Conservation (phyloP, 176 grass and related monocot genomes). For the Zoysia japonica region DNA sequence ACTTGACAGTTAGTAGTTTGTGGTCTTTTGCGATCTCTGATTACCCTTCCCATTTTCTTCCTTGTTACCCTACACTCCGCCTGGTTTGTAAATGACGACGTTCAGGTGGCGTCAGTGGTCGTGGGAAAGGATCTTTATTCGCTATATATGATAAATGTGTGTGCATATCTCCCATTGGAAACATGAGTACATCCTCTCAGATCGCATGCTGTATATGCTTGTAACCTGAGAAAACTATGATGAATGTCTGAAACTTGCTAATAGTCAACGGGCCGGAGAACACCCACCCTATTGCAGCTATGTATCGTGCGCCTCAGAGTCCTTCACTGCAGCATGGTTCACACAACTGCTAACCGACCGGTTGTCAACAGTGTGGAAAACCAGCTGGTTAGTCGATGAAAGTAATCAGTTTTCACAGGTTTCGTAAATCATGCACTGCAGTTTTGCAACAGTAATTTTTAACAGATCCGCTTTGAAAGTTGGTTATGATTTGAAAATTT, state of each 20-base stretch:
- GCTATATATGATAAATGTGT: constrained; percentile 41
- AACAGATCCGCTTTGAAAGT: too few relatives aligned
- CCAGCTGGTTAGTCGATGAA: too few relatives aligned
- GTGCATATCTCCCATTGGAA: constrained; percentile 38
- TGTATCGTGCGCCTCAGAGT: neutral
- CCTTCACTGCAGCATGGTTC: too few relatives aligned
- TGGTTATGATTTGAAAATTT: too few relatives aligned
- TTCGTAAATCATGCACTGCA: too few relatives aligned
- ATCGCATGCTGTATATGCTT: constrained; percentile 37
- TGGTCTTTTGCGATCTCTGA: constrained; percentile 34
- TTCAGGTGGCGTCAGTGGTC: constrained; percentile 50
- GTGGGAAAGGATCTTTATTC: constrained; percentile 36
- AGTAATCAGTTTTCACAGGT: too few relatives aligned
- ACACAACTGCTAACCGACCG: too few relatives aligned
- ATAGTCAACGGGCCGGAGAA: too few relatives aligned
- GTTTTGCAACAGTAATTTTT: too few relatives aligned
- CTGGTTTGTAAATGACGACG: constrained; percentile 73
- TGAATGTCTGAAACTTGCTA: neutral
- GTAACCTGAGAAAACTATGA: constrained; percentile 36
- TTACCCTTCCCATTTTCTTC: constrained; percentile 28
- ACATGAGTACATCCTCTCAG: constrained; percentile 29
- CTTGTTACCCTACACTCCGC: constrained; percentile 45
- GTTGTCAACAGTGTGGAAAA: too few relatives aligned
- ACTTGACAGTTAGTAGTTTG: constrained; percentile 58
- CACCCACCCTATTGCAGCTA: too few relatives aligned